A percentile compares a stretch with the other conserved stretches of the same genome.
phyloP scores from a whole-genome alignment of 1,284 basidiomycete genomes.

The Laetiporus sulphureus region DNA sequence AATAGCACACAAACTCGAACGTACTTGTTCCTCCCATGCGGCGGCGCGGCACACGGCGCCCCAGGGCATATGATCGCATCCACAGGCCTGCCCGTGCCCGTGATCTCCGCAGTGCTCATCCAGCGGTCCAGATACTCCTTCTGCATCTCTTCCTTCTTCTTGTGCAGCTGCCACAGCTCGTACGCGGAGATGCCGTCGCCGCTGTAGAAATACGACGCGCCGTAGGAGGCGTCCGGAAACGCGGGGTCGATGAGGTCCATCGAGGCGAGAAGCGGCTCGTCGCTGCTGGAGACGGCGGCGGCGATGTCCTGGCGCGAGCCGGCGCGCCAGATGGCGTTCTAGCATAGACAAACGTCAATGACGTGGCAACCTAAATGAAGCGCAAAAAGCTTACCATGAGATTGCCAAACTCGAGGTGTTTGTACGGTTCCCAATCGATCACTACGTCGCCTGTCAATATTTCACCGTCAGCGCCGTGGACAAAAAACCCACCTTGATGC shows the following conservation, averaged over 20 bases:
- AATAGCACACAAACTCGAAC: conserved; percentile 3
- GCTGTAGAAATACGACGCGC: neutral
- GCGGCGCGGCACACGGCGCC: conserved; percentile 29
- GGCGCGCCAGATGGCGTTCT: conserved; percentile 15
- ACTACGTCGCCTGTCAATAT: neutral
- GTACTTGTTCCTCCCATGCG: conserved; percentile 31
- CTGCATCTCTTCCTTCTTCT: conserved; percentile 29
- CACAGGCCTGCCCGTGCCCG: conserved; percentile 41
- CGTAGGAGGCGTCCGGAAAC: neutral
- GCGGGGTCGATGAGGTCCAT: conserved; percentile 36
- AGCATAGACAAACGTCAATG: too few species aligned
- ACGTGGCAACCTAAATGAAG: too few species aligned
- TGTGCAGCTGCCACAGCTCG: conserved; percentile 39
- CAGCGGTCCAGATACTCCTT: conserved; percentile 41
- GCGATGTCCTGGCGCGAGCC: conserved; percentile 9
- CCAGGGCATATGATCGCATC: conserved; percentile 37
- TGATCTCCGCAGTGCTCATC: conserved; percentile 32
- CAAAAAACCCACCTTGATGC: conserved; percentile 29
- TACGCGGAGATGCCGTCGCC: conserved; percentile 24
- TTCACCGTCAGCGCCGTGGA: neutral
- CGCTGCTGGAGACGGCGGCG: conserved; percentile 28
- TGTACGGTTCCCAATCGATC: conserved; percentile 30
- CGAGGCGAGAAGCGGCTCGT: conserved; percentile 56
- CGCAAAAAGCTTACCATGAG: conserved; percentile 30
- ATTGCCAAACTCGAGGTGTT: conserved; percentile 41